Percentiles rank a stretch among this genome's conserved stretches.
Conservation (phyloP, 257 asterid genomes). For the Jacaranda mimosifolia region DNA sequence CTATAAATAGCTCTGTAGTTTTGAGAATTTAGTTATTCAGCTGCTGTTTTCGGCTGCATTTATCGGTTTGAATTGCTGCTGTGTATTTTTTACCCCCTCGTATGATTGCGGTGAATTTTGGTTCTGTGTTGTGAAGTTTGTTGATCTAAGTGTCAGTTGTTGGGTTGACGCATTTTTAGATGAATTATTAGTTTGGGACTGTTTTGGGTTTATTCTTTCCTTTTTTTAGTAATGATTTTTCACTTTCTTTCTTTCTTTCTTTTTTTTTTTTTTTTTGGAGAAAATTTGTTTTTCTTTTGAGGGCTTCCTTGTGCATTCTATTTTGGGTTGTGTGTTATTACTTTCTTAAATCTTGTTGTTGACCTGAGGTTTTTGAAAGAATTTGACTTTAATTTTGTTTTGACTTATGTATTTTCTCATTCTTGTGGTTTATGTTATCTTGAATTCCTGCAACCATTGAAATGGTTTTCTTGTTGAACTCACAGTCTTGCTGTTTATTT, state of each 20-base stretch:
- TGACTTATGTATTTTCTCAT: constrained; percentile 28
- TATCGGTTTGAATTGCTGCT: constrained; percentile 35
- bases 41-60: constrained; percentile 38
- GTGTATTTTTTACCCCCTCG: constrained; percentile 7
- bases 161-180: constrained; percentile 11
- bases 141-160: constrained; percentile 41
- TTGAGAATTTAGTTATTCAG: constrained; percentile 15
- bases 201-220: constrained; percentile 21
- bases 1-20: constrained; percentile 23
- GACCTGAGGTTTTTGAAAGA: constrained; percentile 6
- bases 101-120: constrained; percentile 20
- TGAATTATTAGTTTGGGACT: constrained; percentile 24
- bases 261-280: background rate
- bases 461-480: background rate
- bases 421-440: constrained; percentile 26
- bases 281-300: background rate
- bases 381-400: constrained; percentile 7
- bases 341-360: constrained; percentile 28
- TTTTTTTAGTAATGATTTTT: background rate
- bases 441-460: constrained; percentile 27
- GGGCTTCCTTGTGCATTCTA: constrained; percentile 12
- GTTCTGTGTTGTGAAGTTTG: constrained; percentile 22
- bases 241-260: background rate
- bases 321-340: constrained; percentile 17
- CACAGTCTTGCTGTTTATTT: constrained; percentile 8